These are phyloP conservation scores for Phaseolus lunatus DNA, from an alignment of 306 rosid species.

Conservation along the genomic window DNA sequence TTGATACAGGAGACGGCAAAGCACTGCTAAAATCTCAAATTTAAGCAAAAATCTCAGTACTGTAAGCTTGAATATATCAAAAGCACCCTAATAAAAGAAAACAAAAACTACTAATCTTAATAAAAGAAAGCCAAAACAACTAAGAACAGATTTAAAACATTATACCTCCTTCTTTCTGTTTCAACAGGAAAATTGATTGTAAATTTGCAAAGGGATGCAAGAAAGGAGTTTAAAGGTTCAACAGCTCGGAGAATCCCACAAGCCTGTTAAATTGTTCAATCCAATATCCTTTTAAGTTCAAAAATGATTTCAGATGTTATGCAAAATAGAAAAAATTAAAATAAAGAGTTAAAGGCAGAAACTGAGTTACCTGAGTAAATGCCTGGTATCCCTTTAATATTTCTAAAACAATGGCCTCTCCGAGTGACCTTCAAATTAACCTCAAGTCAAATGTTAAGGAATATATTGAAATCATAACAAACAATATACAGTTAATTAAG, in stretches of 20 bases:
- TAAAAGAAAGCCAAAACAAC: constrained; percentile 30
- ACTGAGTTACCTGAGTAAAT: constrained; percentile 78
- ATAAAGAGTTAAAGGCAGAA: constrained; percentile 12
- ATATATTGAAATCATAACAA: constrained; percentile 34
- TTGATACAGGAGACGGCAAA: constrained; percentile 84
- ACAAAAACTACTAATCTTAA: constrained; percentile 34
- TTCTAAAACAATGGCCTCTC: constrained; percentile 98
- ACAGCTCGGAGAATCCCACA: constrained; percentile 96
- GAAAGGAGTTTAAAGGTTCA: constrained; percentile 94
- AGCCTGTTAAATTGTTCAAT: constrained; percentile 66
- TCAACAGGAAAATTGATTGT: constrained; percentile 91
- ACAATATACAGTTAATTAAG: constrained; percentile 6
- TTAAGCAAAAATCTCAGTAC: constrained; percentile 51
- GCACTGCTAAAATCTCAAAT: constrained; percentile 64
- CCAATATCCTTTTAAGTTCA: constrained; percentile 35
- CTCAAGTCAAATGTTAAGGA: constrained; percentile 36
- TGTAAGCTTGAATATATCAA: constrained; percentile 45
- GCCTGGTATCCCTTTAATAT: constrained; percentile 98
- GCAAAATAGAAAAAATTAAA: not conserved
- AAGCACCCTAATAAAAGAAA: constrained; percentile 36
- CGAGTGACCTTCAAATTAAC: constrained; percentile 82
- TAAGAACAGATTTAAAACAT: constrained; percentile 23
- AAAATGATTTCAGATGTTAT: constrained; percentile 37
- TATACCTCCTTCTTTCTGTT: constrained; percentile 82
- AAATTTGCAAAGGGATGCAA: constrained; percentile 97